phyloP scores from a whole-genome alignment of 2,329 filamentous ascomycete species.

The Arthrobotrys megalospora region DNA sequence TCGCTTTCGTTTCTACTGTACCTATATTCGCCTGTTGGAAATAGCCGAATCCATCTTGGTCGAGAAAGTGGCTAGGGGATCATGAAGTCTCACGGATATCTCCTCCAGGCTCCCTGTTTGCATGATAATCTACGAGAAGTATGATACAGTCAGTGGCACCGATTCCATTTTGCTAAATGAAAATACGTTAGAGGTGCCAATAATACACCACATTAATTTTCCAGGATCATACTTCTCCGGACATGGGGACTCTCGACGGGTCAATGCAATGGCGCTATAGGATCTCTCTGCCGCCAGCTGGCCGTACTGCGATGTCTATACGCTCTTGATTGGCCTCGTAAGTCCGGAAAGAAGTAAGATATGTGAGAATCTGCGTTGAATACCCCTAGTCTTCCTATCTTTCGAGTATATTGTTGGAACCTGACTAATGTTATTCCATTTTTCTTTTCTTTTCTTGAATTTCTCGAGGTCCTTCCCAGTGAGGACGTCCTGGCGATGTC shows the following conservation, averaged over 20 bases:
- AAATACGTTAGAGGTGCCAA: slow-evolving; percentile 33
- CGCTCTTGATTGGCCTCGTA: slow-evolving; percentile 2
- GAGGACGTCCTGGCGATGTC: slow-evolving; percentile 37
- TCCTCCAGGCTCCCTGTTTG: slow-evolving; percentile 39
- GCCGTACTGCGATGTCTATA: slow-evolving; percentile 23
- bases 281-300: slow-evolving; percentile 24
- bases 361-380: slow-evolving; percentile 7
- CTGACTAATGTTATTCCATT: slow-evolving; percentile 11
- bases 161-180: slow-evolving; percentile 38
- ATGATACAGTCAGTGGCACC: slow-evolving; percentile 29
- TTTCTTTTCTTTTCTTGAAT: slow-evolving; percentile 35
- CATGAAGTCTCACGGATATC: slow-evolving; percentile 38
- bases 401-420: slow-evolving; percentile 2
- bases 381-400: slow-evolving; percentile 35
- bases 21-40: slow-evolving; percentile 55
- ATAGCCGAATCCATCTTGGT: slow-evolving; percentile 58
- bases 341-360: slow-evolving; percentile 46
- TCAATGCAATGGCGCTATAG: slow-evolving; percentile 37
- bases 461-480: slow-evolving; percentile 40
- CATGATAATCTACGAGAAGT: slow-evolving; percentile 38
- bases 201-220: slow-evolving; percentile 39
- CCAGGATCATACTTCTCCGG: slow-evolving; percentile 35
- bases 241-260: slow-evolving; percentile 43
- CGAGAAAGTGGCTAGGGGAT: slow-evolving; percentile 41
- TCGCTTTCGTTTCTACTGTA: slow-evolving; percentile 45